These are phyloP conservation scores for Chlamydomonas eustigma DNA, from an alignment of 139 green algal genomes.

Conservation along the genomic window DNA sequence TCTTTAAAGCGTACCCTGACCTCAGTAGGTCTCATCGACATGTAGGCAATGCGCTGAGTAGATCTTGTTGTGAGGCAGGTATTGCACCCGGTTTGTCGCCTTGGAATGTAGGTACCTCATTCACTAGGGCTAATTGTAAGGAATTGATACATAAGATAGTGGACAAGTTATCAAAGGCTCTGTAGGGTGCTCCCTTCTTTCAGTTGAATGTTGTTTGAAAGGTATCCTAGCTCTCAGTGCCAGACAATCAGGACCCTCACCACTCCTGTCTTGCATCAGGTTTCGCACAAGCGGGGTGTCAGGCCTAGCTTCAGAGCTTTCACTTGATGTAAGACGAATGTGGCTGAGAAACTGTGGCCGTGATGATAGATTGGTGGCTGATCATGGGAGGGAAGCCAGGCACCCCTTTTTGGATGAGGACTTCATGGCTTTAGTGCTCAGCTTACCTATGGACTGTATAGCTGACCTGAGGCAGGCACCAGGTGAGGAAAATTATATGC, in stretches of 20 bases:
- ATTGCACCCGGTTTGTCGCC: too few relatives aligned
- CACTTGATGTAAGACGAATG: conserved; percentile 76
- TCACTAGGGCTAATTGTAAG: too few relatives aligned
- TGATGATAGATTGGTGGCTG: conserved; percentile 84
- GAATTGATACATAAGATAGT: too few relatives aligned
- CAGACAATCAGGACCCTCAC: too few relatives aligned
- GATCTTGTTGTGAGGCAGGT: too few relatives aligned
- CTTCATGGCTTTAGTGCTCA: conserved; percentile 57
- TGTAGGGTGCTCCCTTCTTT: too few relatives aligned
- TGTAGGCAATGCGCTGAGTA: not conserved
- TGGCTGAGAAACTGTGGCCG: conserved; percentile 90
- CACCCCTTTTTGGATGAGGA: conserved; percentile 91
- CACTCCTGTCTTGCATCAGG: conserved; percentile 10
- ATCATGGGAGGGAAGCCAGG: conserved; percentile 74
- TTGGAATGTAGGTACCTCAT: too few relatives aligned
- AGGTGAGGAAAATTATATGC: not conserved
- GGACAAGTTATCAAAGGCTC: too few relatives aligned
- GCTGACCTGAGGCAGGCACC: conserved; percentile 2
- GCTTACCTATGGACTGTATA: not conserved
- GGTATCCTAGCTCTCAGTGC: too few relatives aligned
- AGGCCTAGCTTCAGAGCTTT: conserved; percentile 62
- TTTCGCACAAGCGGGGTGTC: conserved; percentile 40
- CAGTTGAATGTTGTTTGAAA: too few relatives aligned
- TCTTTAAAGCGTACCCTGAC: too few relatives aligned
- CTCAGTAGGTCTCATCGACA: not conserved